phyloP scores from a whole-genome alignment of 1,139 yeast species.

The Suhomyces choctaworum region DNA sequence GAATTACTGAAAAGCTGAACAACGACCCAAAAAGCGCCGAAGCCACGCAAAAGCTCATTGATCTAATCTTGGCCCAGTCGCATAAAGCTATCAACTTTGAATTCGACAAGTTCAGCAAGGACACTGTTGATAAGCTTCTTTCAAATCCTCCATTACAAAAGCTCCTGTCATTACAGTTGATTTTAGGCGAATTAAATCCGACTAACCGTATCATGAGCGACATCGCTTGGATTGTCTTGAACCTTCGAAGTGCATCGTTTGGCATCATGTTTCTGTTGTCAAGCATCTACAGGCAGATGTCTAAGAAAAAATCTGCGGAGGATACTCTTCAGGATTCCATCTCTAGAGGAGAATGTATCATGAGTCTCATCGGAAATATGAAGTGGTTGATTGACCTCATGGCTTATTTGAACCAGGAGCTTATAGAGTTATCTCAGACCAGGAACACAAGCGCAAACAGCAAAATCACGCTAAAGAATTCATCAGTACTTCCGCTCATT shows the following conservation, averaged over 20 bases:
- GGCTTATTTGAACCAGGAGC: conserved; percentile 66
- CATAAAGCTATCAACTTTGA: conserved; percentile 71
- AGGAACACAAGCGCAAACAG: conserved; percentile 21
- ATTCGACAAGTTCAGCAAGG: conserved; percentile 60
- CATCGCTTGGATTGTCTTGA: conserved; percentile 68
- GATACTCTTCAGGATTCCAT: conserved; percentile 57
- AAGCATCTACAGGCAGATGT: conserved; percentile 57
- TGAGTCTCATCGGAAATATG: conserved; percentile 68
- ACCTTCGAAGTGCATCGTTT: conserved; percentile 69
- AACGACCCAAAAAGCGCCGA: conserved; percentile 15
- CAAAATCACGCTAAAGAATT: conserved; percentile 30
- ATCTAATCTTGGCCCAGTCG: conserved; percentile 57
- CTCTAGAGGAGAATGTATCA: conserved; percentile 55
- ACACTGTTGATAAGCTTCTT: conserved; percentile 67
- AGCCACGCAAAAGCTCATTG: conserved; percentile 36
- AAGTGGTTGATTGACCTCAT: conserved; percentile 78
- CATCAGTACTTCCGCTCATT: conserved; percentile 52
- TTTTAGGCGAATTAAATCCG: conserved; percentile 54
- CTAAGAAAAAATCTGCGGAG: conserved; percentile 49
- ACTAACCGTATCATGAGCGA: conserved; percentile 43
- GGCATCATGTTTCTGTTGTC: conserved; percentile 74
- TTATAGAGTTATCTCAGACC: conserved; percentile 39
- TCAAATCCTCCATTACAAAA: conserved; percentile 75
- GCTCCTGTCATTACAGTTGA: conserved; percentile 61
- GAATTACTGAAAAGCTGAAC: conserved; percentile 20